Percentiles rank a stretch among this genome's conserved stretches.
These are phyloP conservation scores for Triangularia setosa DNA, from an alignment of 2,329 filamentous ascomycete species.

Conservation along the genomic window DNA sequence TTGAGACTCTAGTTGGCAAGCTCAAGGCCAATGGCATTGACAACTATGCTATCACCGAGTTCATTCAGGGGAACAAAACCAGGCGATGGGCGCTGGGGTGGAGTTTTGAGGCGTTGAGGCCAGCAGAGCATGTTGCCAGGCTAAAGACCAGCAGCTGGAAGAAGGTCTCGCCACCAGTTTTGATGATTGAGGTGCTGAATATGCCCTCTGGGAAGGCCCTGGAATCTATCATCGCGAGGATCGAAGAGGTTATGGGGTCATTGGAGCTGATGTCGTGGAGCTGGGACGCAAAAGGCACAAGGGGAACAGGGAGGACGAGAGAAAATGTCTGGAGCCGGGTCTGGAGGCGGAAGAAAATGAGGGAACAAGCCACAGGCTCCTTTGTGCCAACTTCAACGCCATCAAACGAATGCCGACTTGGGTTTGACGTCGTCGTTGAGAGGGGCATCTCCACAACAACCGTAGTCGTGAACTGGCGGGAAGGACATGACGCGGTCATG, in stretches of 20 bases:
- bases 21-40: constrained; percentile 54
- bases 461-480: constrained; percentile 64
- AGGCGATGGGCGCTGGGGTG: constrained; percentile 84
- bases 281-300: constrained; percentile 52
- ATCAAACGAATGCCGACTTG: constrained; percentile 45
- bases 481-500: constrained; percentile 66
- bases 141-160: constrained; percentile 39
- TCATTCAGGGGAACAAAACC: constrained; percentile 75
- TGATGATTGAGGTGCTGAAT: constrained; percentile 41
- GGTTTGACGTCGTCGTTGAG: constrained; percentile 53
- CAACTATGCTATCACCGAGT: constrained; percentile 80
- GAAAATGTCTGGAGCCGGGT: constrained; percentile 76
- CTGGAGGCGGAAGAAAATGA: constrained; percentile 59
- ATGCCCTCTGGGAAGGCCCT: constrained; percentile 44
- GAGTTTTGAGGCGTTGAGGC: constrained; percentile 71
- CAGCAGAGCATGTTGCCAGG: constrained; percentile 46
- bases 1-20: constrained; percentile 58
- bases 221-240: constrained; percentile 31
- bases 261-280: constrained; percentile 60
- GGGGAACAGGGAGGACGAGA: constrained; percentile 60
- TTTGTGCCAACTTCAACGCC: background rate
- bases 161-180: constrained; percentile 41
- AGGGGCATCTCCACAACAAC: constrained; percentile 39
- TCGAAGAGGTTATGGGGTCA: constrained; percentile 46
- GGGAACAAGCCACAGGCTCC: constrained; percentile 26